These are phyloP conservation scores for Thermothielavioides terrestris DNA, from an alignment of 495 filamentous ascomycete genomes.

Conservation along the genomic window DNA sequence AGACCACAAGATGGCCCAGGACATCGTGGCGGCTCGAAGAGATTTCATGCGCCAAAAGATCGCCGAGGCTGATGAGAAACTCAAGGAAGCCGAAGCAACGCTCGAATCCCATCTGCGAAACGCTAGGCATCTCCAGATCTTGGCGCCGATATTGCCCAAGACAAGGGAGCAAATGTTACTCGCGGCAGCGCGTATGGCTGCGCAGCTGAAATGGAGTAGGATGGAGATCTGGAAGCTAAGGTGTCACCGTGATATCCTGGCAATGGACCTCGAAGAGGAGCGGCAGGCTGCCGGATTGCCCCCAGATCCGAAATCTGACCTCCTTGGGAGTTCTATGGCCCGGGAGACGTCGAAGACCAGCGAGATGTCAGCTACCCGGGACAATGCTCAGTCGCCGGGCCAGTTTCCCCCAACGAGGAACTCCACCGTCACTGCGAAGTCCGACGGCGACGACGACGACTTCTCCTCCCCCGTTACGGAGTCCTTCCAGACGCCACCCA, in stretches of 20 bases:
- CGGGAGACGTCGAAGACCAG: slow-evolving; percentile 25
- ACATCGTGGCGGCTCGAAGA: slow-evolving; percentile 70
- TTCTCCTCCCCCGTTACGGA: slow-evolving; percentile 27
- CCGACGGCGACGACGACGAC: slow-evolving; percentile 30
- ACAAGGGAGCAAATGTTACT: slow-evolving; percentile 79
- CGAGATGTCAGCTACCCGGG: slow-evolving; percentile 15
- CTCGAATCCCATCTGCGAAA: slow-evolving; percentile 79
- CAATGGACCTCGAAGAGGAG: slow-evolving; percentile 78
- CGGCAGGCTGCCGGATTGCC: slow-evolving; percentile 31
- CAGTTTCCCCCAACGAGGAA: slow-evolving; percentile 24
- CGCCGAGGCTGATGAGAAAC: slow-evolving; percentile 70
- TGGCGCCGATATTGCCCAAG: slow-evolving; percentile 79
- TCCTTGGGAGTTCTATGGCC: slow-evolving; percentile 15
- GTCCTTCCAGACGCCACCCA: slow-evolving; percentile 41
- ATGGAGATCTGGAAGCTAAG: slow-evolving; percentile 89
- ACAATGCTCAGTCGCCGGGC: slow-evolving; percentile 26
- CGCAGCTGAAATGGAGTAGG: slow-evolving; percentile 84
- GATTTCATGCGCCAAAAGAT: slow-evolving; percentile 79
- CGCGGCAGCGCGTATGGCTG: slow-evolving; percentile 75
- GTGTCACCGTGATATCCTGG: slow-evolving; percentile 83
- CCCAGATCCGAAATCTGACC: slow-evolving; percentile 16
- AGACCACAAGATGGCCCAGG: slow-evolving; percentile 69
- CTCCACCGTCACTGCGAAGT: slow-evolving; percentile 20
- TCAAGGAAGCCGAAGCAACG: slow-evolving; percentile 61
- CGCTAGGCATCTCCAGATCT: slow-evolving; percentile 81